Base-by-base conservation (phyloP, 441 rosid genomes). In the Kokia cookei region DNA sequence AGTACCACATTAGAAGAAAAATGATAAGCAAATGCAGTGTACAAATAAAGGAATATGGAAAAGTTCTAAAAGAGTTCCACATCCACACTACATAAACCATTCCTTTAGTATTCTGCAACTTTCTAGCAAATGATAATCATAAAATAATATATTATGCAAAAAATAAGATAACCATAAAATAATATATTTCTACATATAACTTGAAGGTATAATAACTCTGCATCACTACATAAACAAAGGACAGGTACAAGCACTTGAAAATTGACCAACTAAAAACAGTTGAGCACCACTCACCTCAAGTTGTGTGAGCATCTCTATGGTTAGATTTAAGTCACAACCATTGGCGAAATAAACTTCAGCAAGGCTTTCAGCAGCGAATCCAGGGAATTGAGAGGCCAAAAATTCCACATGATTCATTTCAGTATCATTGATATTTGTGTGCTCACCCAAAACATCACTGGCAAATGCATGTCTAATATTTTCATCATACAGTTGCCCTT, bases 231-330 rank as follows among this genome's bases (percentile, higher is more conserved):
- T 62, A 15, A 64, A 62, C 19, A 9, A 29, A 37, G 12, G 45
- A 45, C 7, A 42, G 42, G 65, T 10, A 62, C 17, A 63, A 67
- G 64, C 70, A 69, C 70, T 53, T 73, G 51, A 75, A 70, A 73
- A 8, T 64, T 43, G 48, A 69, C 45, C 60, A 65, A 74, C 55
- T 17, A 45, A 43, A 29, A 15, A 55, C 48, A 22, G 54, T 69
- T 68, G 78, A 69, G 71, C 69, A 61, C 24, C 81, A 95, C 61
- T 71, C 84, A 95, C 99, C 99, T 95, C 99, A 27, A 95, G 96
- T 82, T 91, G 98, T 77, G 93, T 93, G 71, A 95, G 97, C 95
- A 93, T 95, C 84, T 95, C 99, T 70, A 95, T 79, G 12, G 99
- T 95, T 81, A 90, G 84, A 72, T 87, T 90, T 80, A 95, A 78